Evolutionary conservation across 192 early-diverging fungal genomes (phyloP).

Genomic region (Mortierella hygrophila): DNA sequence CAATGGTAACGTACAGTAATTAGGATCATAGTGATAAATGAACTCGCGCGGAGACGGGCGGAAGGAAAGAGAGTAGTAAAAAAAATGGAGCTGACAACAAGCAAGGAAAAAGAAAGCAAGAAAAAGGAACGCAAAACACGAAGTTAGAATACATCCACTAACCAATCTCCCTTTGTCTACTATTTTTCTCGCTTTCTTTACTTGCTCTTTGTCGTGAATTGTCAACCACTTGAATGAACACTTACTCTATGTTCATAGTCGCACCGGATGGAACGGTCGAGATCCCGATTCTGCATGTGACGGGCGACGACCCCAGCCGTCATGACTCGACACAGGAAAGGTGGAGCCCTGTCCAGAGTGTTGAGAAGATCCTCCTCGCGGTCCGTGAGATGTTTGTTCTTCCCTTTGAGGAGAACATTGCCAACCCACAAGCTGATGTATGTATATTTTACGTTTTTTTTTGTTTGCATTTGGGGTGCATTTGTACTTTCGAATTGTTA

Average conservation of each 20-base stretch:
- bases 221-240: not conserved
- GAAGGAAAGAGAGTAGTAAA: not conserved
- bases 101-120: not conserved
- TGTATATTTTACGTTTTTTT: not conserved
- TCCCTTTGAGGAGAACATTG: conserved; percentile 3
- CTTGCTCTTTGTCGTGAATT: not conserved
- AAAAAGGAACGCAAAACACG: not conserved
- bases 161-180: not conserved
- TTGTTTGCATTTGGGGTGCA: not conserved
- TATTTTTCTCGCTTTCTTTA: not conserved
- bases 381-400: not conserved
- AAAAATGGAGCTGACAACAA: not conserved
- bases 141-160: not conserved
- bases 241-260: not conserved
- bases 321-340: conserved; percentile 73
- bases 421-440: not conserved
- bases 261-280: conserved; percentile 87
- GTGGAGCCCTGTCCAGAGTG: conserved; percentile 84
- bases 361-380: conserved; percentile 20
- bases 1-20: conserved; percentile 66
- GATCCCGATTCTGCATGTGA: conserved; percentile 96
- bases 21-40: not conserved
- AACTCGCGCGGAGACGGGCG: not conserved
- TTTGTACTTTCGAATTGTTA: not conserved
- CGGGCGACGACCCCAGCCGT: conserved; percentile 92